These are phyloP conservation scores for Phytophthora podocarpi DNA, from an alignment of 352 stramenopile genomes.

Conservation along the genomic window DNA sequence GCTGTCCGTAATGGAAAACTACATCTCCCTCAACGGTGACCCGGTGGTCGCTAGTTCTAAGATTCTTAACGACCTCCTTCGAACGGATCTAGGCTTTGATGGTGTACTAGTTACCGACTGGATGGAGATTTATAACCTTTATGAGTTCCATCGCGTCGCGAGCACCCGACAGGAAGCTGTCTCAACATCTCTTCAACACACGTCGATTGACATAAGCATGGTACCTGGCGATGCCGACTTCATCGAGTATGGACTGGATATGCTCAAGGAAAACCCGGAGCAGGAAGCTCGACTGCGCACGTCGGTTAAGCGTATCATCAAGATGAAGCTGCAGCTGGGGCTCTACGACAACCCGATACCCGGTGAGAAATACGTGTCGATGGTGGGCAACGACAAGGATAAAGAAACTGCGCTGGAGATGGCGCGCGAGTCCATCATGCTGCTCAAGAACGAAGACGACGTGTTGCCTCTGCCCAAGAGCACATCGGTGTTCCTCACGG, in stretches of 20 bases:
- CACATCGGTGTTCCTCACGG: slow-evolving; percentile 62
- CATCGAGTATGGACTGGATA: slow-evolving; percentile 45
- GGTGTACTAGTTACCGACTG: slow-evolving; percentile 91
- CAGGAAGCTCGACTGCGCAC: slow-evolving; percentile 51
- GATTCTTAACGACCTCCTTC: slow-evolving; percentile 72
- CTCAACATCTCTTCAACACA: slow-evolving; percentile 61
- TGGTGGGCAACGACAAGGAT: slow-evolving; percentile 53
- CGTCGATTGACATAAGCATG: slow-evolving; percentile 92
- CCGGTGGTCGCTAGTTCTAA: slow-evolving; percentile 79
- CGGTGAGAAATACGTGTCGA: slow-evolving; percentile 39
- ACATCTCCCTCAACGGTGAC: slow-evolving; percentile 89
- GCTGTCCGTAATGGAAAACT: slow-evolving; percentile 90
- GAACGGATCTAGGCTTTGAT: slow-evolving; percentile 77
- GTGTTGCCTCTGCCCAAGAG: slow-evolving; percentile 48
- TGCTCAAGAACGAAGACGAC: slow-evolving; percentile 75
- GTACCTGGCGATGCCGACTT: slow-evolving; percentile 49
- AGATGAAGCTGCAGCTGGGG: slow-evolving; percentile 70
- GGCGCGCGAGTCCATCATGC: slow-evolving; percentile 73
- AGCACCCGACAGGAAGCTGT: slow-evolving; percentile 53
- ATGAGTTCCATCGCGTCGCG: slow-evolving; percentile 55
- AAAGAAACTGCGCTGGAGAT: slow-evolving; percentile 51
- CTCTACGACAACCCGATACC: slow-evolving; percentile 72
- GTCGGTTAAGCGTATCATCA: slow-evolving; percentile 64
- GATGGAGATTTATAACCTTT: slow-evolving; percentile 88
- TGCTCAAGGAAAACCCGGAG: slow-evolving; percentile 43